phyloP scores from a whole-genome alignment of 2,329 filamentous ascomycete genomes.

The Neofusicoccum parvum region DNA sequence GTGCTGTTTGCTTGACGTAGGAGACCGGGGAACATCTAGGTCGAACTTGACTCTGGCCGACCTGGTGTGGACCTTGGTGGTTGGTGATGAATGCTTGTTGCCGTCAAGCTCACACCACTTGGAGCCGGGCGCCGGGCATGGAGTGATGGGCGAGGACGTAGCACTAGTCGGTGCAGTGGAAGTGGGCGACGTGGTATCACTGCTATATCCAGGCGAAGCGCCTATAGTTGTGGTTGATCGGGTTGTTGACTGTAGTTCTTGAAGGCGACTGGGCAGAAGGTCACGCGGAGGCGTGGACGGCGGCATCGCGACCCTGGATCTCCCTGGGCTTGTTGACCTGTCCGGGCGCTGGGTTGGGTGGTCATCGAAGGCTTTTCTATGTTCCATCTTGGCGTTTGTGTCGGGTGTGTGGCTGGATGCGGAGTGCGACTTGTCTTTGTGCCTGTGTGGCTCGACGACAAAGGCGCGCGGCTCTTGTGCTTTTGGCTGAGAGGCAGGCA shows the following conservation, averaged over 20 bases:
- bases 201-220: background rate
- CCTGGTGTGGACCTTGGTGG: background rate
- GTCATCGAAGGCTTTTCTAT: background rate
- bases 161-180: slow-evolving; percentile 1
- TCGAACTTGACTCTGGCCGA: background rate
- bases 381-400: background rate
- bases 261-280: background rate
- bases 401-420: background rate
- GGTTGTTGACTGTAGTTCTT: background rate
- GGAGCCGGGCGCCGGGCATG: background rate
- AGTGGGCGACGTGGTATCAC: background rate
- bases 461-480: background rate
- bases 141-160: background rate
- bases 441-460: background rate
- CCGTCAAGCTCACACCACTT: background rate
- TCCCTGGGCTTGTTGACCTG: no score
- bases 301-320: background rate
- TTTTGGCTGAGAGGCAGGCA: background rate
- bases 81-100: background rate
- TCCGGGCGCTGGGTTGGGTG: background rate
- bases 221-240: background rate
- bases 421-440: background rate
- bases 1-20: background rate
- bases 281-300: background rate
- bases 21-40: no score